Conservation (phyloP, 257 asterid genomes). For the Plantago elongata region DNA sequence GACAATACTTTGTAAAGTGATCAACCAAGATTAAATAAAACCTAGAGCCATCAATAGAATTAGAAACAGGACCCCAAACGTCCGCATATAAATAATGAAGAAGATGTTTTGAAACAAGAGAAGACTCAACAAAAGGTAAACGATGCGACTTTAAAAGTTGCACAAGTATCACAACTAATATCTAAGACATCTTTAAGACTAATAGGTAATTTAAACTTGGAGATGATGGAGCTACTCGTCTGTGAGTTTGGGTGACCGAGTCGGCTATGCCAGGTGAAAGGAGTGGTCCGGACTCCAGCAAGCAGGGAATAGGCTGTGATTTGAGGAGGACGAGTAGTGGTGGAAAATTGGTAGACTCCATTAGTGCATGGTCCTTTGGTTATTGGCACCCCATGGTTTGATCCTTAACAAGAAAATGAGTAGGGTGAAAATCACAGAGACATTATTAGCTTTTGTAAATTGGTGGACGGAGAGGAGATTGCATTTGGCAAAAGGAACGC, state of each 20-base stretch:
- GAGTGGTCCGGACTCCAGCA: neutral
- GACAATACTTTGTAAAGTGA: neutral
- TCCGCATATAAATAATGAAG: neutral
- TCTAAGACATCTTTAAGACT: neutral
- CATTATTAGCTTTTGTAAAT: neutral
- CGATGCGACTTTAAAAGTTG: neutral
- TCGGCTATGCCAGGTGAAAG: neutral
- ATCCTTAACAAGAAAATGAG: slow-evolving; percentile 3
- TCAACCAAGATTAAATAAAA: neutral
- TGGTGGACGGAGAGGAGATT: neutral
- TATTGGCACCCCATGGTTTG: neutral
- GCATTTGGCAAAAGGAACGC: neutral
- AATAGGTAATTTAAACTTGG: neutral
- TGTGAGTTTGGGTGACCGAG: neutral
- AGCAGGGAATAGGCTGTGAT: neutral
- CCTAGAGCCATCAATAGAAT: neutral
- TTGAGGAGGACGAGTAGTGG: no score
- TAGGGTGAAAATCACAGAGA: neutral
- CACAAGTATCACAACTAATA: neutral
- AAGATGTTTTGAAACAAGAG: neutral
- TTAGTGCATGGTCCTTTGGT: neutral
- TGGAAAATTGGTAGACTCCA: neutral
- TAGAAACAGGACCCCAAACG: neutral
- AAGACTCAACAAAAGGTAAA: neutral
- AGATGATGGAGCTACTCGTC: neutral